These are phyloP conservation scores for Blepharisma japonicum DNA, from an alignment of 73 alveolate species.

Conservation along the genomic window DNA sequence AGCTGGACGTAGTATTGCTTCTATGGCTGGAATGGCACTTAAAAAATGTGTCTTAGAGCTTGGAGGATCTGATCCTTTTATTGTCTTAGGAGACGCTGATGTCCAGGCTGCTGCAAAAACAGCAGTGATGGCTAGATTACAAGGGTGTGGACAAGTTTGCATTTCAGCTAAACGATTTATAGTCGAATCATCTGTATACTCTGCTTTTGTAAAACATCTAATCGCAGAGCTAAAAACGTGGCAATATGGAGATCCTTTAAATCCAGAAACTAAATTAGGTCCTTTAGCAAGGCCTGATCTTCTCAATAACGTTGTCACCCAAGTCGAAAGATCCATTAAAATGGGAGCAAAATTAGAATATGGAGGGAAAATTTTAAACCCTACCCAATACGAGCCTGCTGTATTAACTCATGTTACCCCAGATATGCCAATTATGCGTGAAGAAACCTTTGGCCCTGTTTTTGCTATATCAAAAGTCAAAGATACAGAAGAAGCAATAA, in stretches of 20 bases:
- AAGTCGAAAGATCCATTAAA: constrained; percentile 48
- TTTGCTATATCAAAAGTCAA: constrained; percentile 60
- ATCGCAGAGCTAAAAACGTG: constrained; percentile 38
- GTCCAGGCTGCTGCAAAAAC: constrained; percentile 48
- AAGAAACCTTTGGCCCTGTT: constrained; percentile 91
- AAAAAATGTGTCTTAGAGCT: constrained; percentile 70
- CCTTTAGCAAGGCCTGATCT: constrained; percentile 71
- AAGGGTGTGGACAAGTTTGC: constrained; percentile 75
- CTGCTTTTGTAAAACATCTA: constrained; percentile 51
- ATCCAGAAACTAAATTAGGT: constrained; percentile 57
- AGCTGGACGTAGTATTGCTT: constrained; percentile 77
- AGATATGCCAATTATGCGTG: constrained; percentile 43
- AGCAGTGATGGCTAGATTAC: constrained; percentile 63
- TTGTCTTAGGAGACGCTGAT: constrained; percentile 74
- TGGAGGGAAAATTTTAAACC: constrained; percentile 47
- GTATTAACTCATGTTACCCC: constrained; percentile 48
- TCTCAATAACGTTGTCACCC: constrained; percentile 34
- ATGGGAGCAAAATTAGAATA: constrained; percentile 60
- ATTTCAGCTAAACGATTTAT: constrained; percentile 77
- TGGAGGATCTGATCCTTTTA: constrained; percentile 89
- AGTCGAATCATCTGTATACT: constrained; percentile 52
- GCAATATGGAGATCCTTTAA: constrained; percentile 70
- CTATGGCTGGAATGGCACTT: constrained; percentile 61
- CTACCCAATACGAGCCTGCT: constrained; percentile 39
- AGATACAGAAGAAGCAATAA: constrained; percentile 70